Evolutionary conservation across 352 stramenopile genomes (phyloP).

Genomic region (Globisporangium lucens): DNA sequence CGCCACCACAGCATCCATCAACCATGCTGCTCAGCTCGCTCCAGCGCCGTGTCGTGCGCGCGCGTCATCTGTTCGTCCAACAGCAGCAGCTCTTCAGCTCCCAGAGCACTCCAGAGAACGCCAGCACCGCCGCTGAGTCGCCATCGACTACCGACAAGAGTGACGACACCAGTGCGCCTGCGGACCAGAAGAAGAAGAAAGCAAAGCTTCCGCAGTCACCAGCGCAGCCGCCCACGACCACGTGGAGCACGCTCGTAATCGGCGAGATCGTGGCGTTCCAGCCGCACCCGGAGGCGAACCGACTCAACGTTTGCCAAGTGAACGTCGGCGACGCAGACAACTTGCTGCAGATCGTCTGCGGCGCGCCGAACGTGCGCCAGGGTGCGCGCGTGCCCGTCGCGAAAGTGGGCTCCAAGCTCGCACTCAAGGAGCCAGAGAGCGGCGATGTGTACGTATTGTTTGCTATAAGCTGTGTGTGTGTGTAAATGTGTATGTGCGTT

Average conservation of each 20-base stretch:
- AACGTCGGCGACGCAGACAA: slow-evolving; percentile 54
- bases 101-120: neutral
- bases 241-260: slow-evolving; percentile 64
- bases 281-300: slow-evolving; percentile 58
- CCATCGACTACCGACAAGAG: neutral
- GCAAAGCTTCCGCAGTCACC: slow-evolving; percentile 17
- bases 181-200: neutral
- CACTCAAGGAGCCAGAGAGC: slow-evolving; percentile 42
- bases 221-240: slow-evolving; percentile 35
- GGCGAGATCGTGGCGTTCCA: slow-evolving; percentile 65
- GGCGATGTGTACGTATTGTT: slow-evolving; percentile 46
- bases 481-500: neutral
- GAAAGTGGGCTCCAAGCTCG: slow-evolving; percentile 57
- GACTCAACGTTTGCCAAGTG: slow-evolving; percentile 66
- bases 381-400: slow-evolving; percentile 65
- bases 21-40: slow-evolving; percentile 5
- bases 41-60: neutral
- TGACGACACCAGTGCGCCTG: neutral
- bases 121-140: neutral
- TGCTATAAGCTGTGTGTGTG: neutral
- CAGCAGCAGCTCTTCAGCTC: slow-evolving; percentile 8
- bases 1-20: no score
- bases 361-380: slow-evolving; percentile 56
- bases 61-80: neutral
- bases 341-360: slow-evolving; percentile 76